Evolutionary conservation across 148 eudicot genomes (phyloP).

Genomic region (Amaranthus palmeri): DNA sequence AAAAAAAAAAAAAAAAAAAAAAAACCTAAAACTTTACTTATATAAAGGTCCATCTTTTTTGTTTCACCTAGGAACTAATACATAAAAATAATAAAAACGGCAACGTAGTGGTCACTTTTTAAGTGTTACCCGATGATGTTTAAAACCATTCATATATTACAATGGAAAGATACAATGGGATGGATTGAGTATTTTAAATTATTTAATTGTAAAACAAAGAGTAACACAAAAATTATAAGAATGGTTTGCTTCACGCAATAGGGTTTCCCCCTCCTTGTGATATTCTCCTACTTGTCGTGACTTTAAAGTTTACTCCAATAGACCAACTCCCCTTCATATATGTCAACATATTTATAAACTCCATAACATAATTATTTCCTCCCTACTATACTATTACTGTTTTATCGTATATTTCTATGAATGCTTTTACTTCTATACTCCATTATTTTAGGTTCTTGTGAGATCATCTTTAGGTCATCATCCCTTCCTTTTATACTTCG

Average conservation of each 20-base stretch:
- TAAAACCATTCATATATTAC: too few relatives aligned
- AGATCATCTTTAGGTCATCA: constrained; percentile 20
- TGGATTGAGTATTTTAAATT: not conserved
- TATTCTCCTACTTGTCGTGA: constrained; percentile 40
- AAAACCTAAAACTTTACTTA: too few relatives aligned
- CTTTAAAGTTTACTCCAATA: constrained; percentile 46
- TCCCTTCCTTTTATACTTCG: not conserved
- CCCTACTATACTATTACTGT: constrained; percentile 1
- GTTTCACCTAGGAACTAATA: too few relatives aligned
- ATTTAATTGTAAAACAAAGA: not conserved
- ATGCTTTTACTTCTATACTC: not conserved
- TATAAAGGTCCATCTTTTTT: too few relatives aligned
- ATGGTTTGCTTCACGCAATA: constrained; percentile 77
- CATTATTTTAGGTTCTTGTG: not conserved
- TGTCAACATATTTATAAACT: not conserved
- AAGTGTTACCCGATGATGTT: not conserved
- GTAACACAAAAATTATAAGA: constrained; percentile 7
- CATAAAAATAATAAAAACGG: too few relatives aligned
- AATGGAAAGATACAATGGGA: not conserved
- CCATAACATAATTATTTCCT: not conserved
- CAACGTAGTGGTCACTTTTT: not conserved
- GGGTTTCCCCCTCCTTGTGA: constrained; percentile 18
- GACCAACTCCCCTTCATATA: constrained; percentile 7
- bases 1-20: too few relatives aligned
- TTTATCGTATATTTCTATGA: not conserved